Base-by-base conservation (phyloP, 805 yeast species). In the Ogataea nakhonphanomensis region DNA sequence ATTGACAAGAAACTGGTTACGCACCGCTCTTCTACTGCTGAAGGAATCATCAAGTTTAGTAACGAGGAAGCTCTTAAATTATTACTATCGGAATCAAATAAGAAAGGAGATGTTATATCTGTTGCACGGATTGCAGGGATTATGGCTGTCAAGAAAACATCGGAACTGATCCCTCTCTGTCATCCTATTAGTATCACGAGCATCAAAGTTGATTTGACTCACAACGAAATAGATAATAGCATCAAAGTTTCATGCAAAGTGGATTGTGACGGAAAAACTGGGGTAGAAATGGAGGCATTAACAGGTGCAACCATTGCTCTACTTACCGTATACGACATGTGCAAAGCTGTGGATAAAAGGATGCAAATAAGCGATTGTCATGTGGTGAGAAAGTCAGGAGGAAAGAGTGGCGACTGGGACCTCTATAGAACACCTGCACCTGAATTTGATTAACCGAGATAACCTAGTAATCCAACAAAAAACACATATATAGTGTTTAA, bases 211-310 rank as follows among this genome's bases (percentile, higher is more conserved):
- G 53, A 58, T 7, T 46, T 74, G 12, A 41, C 48, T 2, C 41
- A 66, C 2, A 44, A 52, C 5, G 50, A 46, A 1, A 22, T 23
- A 0, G 36, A 36, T 1, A 51, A 48, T 13, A 35, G 44, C 5
- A 56, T 73, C 6, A 45, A 49, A 24, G 69, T 66, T 5, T 48
- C 42, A 9, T 64, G 74, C 41, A 55, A 57, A 0, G 79, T 71
- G 2, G 64, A 66, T 32, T 73, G 78, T 46, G 60, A 59, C 5
- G 78, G 78, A 4, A 66, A 70, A 36, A 75, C 81, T 0, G 81
- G 80, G 1, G 79, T 75, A 5, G 81, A 75, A 49, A 75, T 75
- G 79, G 81, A 75, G 51, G 79, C 79, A 0, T 44, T 75, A 14
- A 61, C 67, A 1, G 79, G 80, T 0, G 70, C 65, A 7, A 63